Evolutionary conservation across 371 early-diverging fungal genomes (phyloP).

Genomic region (Blastocladiella emersonii): DNA sequence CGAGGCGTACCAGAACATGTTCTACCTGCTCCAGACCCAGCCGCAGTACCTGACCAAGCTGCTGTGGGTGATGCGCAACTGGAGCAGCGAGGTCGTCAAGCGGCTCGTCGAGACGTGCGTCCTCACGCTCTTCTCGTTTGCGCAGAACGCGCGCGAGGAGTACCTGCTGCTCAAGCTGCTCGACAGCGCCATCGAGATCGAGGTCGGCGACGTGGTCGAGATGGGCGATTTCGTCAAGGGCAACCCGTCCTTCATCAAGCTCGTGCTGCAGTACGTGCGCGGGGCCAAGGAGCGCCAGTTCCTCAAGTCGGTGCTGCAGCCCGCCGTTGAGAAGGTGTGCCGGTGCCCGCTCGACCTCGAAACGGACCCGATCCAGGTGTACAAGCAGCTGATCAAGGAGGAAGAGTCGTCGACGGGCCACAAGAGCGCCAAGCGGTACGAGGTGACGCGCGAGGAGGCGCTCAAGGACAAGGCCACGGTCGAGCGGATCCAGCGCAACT

Average conservation of each 20-base stretch:
- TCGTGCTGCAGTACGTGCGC: constrained; percentile 80
- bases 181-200: constrained; percentile 77
- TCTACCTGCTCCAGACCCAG: constrained; percentile 92
- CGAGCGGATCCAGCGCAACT: constrained; percentile 43
- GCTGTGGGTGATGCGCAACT: constrained; percentile 62
- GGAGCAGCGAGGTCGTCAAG: constrained; percentile 40
- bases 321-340: constrained; percentile 61
- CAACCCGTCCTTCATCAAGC: constrained; percentile 88
- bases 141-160: constrained; percentile 91
- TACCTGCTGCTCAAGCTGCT: constrained; percentile 89
- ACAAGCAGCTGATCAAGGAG: constrained; percentile 67
- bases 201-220: constrained; percentile 63
- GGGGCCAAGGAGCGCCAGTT: constrained; percentile 91
- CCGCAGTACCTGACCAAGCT: constrained; percentile 78
- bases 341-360: constrained; percentile 73
- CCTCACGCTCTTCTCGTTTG: constrained; percentile 89
- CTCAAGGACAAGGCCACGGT: constrained; percentile 72
- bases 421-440: constrained; percentile 54
- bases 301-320: constrained; percentile 67
- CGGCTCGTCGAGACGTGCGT: constrained; percentile 79
- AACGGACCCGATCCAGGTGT: constrained; percentile 78
- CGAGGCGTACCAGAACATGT: constrained; percentile 76
- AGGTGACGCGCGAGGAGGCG: constrained; percentile 69
- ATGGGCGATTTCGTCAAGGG: constrained; percentile 83
- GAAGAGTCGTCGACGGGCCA: constrained; percentile 83